Base-by-base conservation (phyloP, 2,329 filamentous ascomycete species). In the Botrytis sinoallii region DNA sequence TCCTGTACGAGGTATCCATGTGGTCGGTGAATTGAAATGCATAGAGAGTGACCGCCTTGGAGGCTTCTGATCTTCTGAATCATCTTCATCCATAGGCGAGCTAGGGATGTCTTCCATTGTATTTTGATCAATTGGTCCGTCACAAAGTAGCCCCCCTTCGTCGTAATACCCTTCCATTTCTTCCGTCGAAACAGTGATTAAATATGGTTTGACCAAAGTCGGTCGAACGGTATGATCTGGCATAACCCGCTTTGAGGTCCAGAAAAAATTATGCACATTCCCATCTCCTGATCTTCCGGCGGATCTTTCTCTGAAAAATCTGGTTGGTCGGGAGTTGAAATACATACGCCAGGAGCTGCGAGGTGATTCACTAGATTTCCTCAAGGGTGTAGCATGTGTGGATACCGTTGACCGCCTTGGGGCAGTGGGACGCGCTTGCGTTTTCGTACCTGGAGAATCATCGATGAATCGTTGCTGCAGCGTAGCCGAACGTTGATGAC, bases 401-500 rank as follows among this genome's bases (percentile, higher is more conserved):
- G 70, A 52, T 63, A 73, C 52, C 35, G 75, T 65, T 70, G 73
- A 72, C 70, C 70, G 70, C 35, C 70, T 75, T 29, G 74, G 42
- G 44, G 76, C 74, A 16, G 73, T 75, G 38, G 72, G 73, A 44
- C 74, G 75, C 42, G 73, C 48, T 55, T 75, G 70, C 46, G 75
- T 73, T 60, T 76, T 76, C 38, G 75, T 70, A 44, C 73, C 76
- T 29, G 70, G 70, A 20, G 77, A 76, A 69, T 79, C 78, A 60
- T 80, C 76, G 70, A 73, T 77, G 71, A 80, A 80, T 72, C 81
- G 79, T 75, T 90, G 87, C 77, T 92, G 89, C 42, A 93, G 83
- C 1, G 91, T 93, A 48, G 89, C 90, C 64, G 91, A 92, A 78
- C 93, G 87, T 81, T 95, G 92, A 79, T 94, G 92, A 81, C 92